phyloP scores from a whole-genome alignment of 2,329 filamentous ascomycete species.

The Trichoderma cornu-damae region DNA sequence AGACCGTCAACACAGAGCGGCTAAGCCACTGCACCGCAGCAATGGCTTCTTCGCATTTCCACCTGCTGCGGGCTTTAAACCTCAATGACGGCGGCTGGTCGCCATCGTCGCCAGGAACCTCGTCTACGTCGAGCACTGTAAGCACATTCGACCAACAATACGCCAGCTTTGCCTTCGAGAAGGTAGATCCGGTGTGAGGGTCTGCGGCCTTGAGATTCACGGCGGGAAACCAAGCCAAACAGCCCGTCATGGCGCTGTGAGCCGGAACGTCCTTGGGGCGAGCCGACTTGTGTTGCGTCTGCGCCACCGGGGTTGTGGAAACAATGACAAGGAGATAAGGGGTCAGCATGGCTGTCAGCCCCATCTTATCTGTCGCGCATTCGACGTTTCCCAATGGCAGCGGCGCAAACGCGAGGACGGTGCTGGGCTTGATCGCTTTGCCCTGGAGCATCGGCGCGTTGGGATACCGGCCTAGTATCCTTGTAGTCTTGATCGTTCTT shows the following conservation, averaged over 20 bases:
- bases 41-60: conserved; percentile 91
- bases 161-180: conserved; percentile 79
- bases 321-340: conserved; percentile 95
- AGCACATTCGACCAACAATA: conserved; percentile 99
- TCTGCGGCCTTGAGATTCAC: conserved; percentile 82
- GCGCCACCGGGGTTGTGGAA: conserved; percentile 90
- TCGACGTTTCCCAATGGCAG: conserved; percentile 93
- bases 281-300: conserved; percentile 91
- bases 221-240: conserved; percentile 93
- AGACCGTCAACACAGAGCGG: conserved; percentile 80
- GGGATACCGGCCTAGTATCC: conserved; percentile 89
- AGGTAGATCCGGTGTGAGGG: conserved; percentile 58
- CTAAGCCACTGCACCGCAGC: conserved; percentile 97
- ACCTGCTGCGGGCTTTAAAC: conserved; percentile 79
- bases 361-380: conserved; percentile 78
- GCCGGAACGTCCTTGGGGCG: conserved; percentile 85
- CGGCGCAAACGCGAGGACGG: conserved; percentile 85
- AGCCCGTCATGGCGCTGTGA: conserved; percentile 88
- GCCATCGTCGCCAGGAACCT: conserved; percentile 60
- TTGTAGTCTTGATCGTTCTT: conserved; percentile 78
- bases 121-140: conserved; percentile 83
- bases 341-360: conserved; percentile 89
- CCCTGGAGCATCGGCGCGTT: conserved; percentile 56
- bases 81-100: conserved; percentile 73
- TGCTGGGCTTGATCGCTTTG: conserved; percentile 80